These are phyloP conservation scores for Setaria italica DNA, from an alignment of 202 grass and related monocot species.

Conservation along the genomic window DNA sequence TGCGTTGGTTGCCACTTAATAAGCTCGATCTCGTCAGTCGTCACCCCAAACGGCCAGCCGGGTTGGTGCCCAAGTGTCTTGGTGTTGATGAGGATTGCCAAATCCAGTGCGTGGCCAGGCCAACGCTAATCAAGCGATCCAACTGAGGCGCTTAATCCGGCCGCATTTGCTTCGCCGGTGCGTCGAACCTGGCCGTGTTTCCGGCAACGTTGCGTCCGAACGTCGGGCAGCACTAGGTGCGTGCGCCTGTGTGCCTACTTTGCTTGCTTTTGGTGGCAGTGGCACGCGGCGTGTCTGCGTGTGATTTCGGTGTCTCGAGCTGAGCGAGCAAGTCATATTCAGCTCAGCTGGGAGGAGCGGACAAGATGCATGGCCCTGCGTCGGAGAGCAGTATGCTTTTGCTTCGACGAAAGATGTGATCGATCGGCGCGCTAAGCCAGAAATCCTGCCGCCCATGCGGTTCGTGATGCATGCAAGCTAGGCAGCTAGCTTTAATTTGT, in stretches of 20 bases:
- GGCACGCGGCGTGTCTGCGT: not conserved
- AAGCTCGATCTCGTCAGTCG: not conserved
- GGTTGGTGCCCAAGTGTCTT: not conserved
- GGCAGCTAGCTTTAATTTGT: not conserved
- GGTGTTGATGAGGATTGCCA: not conserved
- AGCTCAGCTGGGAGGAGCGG: not conserved
- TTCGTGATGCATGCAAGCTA: not conserved
- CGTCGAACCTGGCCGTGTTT: constrained; percentile 13
- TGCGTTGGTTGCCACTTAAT: not conserved
- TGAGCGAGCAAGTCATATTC: not conserved
- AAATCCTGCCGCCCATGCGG: not conserved
- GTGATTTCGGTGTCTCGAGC: not conserved
- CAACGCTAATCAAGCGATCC: not conserved
- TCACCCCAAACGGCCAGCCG: not conserved
- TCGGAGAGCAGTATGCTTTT: not conserved
- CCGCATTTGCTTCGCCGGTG: not conserved
- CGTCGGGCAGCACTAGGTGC: not conserved
- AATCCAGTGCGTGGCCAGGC: not conserved
- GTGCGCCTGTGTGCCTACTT: not conserved
- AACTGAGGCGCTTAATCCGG: not conserved
- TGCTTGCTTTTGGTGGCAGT: not conserved
- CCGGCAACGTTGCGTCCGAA: not conserved
- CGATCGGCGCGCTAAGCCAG: not conserved
- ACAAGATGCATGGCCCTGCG: not conserved
- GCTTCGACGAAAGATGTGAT: not conserved